Percentiles rank a stretch among this genome's conserved stretches.
Evolutionary conservation across 2,329 filamentous ascomycete species (phyloP).

Genomic region (Gremmenia infestans): DNA sequence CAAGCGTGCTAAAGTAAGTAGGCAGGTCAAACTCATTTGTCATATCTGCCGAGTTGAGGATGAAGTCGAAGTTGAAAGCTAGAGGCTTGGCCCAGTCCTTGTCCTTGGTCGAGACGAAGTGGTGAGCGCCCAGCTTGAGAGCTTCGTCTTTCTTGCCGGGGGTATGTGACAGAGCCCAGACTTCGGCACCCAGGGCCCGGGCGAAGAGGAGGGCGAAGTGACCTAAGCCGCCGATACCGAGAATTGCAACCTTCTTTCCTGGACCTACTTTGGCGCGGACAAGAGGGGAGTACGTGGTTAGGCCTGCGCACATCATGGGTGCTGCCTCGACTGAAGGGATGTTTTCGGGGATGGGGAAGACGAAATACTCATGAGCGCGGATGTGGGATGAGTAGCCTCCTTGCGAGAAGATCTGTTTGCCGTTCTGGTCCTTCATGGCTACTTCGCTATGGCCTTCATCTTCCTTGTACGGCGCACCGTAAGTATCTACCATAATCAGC

Average conservation of each 20-base stretch:
- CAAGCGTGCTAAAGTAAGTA: slow-evolving; percentile 46
- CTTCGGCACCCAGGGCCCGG: slow-evolving; percentile 62
- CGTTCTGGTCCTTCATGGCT: slow-evolving; percentile 20
- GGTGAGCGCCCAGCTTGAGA: slow-evolving; percentile 53
- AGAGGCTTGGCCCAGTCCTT: slow-evolving; percentile 53
- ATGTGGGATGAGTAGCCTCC: slow-evolving; percentile 34
- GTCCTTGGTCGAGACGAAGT: slow-evolving; percentile 47
- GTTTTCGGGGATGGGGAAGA: slow-evolving; percentile 49
- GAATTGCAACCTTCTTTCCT: slow-evolving; percentile 62
- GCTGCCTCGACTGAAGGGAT: slow-evolving; percentile 48
- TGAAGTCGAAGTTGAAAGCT: slow-evolving; percentile 45
- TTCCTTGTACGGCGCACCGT: slow-evolving; percentile 22
- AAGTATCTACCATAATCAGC: slow-evolving; percentile 8
- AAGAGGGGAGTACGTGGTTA: slow-evolving; percentile 53
- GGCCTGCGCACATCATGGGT: slow-evolving; percentile 71
- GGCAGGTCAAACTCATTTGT: slow-evolving; percentile 50
- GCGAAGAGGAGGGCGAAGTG: slow-evolving; percentile 69
- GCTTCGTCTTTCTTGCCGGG: slow-evolving; percentile 53
- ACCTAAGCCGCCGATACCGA: slow-evolving; percentile 69
- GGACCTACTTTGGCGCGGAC: slow-evolving; percentile 39
- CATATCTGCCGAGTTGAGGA: slow-evolving; percentile 46
- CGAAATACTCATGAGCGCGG: slow-evolving; percentile 52
- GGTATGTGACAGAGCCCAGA: slow-evolving; percentile 59
- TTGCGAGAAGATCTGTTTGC: slow-evolving; percentile 22
- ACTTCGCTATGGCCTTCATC: slow-evolving; percentile 15